Conservation (phyloP, 2,329 filamentous ascomycete genomes). For the Cordyceps militaris region DNA sequence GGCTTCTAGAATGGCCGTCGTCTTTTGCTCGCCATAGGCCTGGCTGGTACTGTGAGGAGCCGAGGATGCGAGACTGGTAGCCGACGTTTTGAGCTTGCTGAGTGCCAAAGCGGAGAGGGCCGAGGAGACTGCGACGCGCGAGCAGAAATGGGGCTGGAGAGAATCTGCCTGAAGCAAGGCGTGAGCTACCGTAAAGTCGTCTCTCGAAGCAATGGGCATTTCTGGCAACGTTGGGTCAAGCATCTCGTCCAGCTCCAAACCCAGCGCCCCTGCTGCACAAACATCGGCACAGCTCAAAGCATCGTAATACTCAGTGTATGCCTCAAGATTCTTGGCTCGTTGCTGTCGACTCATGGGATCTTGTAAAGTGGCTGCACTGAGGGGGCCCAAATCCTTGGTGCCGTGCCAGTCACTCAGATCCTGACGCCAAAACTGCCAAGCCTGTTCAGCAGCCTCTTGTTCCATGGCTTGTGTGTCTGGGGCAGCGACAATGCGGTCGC, state of each 20-base stretch:
- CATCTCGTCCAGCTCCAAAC: conserved; percentile 35
- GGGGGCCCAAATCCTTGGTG: conserved; percentile 31
- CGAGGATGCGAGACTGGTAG: conserved; percentile 21
- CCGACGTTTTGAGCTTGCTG: conserved; percentile 13
- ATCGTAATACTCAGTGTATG: conserved; percentile 49
- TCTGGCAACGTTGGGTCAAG: conserved; percentile 59
- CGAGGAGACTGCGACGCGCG: conserved; percentile 22
- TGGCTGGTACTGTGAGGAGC: background rate
- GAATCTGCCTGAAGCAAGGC: conserved; percentile 41
- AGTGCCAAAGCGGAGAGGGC: conserved; percentile 26
- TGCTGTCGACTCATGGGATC: conserved; percentile 16
- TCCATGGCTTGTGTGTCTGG: conserved; percentile 38
- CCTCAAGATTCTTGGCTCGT: conserved; percentile 35
- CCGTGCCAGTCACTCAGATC: conserved; percentile 53
- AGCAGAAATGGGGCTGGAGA: conserved; percentile 23
- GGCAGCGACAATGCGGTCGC: conserved; percentile 44
- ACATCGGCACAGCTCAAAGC: conserved; percentile 61
- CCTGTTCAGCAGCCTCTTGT: conserved; percentile 57
- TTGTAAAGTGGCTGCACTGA: conserved; percentile 26
- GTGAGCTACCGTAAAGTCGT: conserved; percentile 45
- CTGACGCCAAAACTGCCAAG: conserved; percentile 61
- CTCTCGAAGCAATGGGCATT: conserved; percentile 38
- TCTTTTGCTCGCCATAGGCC: conserved; percentile 23
- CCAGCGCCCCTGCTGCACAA: conserved; percentile 43
- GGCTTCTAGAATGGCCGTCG: conserved; percentile 31